phyloP scores from a whole-genome alignment of 768 basidiomycete species.

The Hericium alpestre region DNA sequence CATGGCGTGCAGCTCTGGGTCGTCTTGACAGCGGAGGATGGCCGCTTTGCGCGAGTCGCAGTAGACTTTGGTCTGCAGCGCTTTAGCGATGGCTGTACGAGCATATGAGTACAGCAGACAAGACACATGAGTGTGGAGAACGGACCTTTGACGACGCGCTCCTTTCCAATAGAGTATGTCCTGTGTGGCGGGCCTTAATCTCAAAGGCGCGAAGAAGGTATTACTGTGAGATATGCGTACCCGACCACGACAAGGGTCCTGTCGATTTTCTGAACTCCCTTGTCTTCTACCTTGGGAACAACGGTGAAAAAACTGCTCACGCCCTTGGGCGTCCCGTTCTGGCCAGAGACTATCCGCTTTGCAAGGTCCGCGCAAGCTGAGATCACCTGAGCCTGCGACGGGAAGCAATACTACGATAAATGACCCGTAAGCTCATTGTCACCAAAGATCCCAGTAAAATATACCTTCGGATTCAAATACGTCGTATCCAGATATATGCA shows the following conservation, averaged over 20 bases:
- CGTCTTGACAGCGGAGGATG: conserved; percentile 75
- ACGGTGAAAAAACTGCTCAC: conserved; percentile 45
- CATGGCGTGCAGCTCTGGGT: conserved; percentile 69
- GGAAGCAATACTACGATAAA: conserved; percentile 72
- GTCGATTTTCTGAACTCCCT: conserved; percentile 29
- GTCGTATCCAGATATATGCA: conserved; percentile 93
- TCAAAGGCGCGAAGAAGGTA: not conserved
- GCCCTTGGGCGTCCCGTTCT: conserved; percentile 18
- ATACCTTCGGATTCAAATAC: conserved; percentile 77
- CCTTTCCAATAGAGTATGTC: conserved; percentile 96
- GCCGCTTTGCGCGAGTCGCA: conserved; percentile 79
- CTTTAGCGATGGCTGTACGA: conserved; percentile 69
- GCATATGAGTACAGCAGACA: not conserved
- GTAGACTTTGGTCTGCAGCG: conserved; percentile 74
- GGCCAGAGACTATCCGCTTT: conserved; percentile 38
- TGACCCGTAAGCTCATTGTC: not conserved
- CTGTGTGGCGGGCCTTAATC: conserved; percentile 26
- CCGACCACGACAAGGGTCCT: conserved; percentile 60
- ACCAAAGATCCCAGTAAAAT: not conserved
- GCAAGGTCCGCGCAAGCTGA: conserved; percentile 85
- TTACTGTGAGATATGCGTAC: conserved; percentile 27
- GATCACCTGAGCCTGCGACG: conserved; percentile 90
- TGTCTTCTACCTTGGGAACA: conserved; percentile 16
- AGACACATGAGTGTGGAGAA: not conserved
- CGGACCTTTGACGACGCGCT: conserved; percentile 89